Evolutionary conservation across 805 yeast species (phyloP).

Genomic region (Cyberlindnera nakhonratchasimensis): DNA sequence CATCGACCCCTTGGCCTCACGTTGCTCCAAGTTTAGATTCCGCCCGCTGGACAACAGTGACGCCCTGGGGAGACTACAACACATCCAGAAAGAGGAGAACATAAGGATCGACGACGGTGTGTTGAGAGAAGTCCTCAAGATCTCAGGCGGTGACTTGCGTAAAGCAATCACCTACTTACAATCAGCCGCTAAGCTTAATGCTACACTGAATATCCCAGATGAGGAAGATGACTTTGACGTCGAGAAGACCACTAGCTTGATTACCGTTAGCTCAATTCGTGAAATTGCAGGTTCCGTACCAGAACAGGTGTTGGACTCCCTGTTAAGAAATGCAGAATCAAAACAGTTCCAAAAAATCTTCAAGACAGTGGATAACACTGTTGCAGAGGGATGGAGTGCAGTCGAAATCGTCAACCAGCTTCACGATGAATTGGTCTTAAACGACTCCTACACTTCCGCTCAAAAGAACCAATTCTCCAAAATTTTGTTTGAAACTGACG

Average conservation of each 20-base stretch:
- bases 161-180: slow-evolving; percentile 89
- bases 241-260: slow-evolving; percentile 24
- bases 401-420: slow-evolving; percentile 67
- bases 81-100: slow-evolving; percentile 51
- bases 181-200: slow-evolving; percentile 63
- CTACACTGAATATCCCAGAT: slow-evolving; percentile 22
- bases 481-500: slow-evolving; percentile 70
- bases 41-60: slow-evolving; percentile 66
- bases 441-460: slow-evolving; percentile 44
- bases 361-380: slow-evolving; percentile 45
- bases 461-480: slow-evolving; percentile 66
- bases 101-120: slow-evolving; percentile 45
- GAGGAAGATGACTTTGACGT: slow-evolving; percentile 37
- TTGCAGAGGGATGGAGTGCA: slow-evolving; percentile 75
- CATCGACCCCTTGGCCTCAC: slow-evolving; percentile 92
- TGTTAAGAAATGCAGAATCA: slow-evolving; percentile 38
- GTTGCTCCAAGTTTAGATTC: slow-evolving; percentile 95
- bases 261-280: slow-evolving; percentile 47
- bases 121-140: slow-evolving; percentile 59
- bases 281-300: slow-evolving; percentile 81
- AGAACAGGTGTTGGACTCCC: slow-evolving; percentile 37
- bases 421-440: slow-evolving; percentile 61
- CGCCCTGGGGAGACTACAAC: slow-evolving; percentile 65
- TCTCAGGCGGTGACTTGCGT: slow-evolving; percentile 88
- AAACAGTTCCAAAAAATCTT: slow-evolving; percentile 35